Base-by-base conservation (phyloP, 2,329 filamentous ascomycete species). In the Aureobasidium uvarum region DNA sequence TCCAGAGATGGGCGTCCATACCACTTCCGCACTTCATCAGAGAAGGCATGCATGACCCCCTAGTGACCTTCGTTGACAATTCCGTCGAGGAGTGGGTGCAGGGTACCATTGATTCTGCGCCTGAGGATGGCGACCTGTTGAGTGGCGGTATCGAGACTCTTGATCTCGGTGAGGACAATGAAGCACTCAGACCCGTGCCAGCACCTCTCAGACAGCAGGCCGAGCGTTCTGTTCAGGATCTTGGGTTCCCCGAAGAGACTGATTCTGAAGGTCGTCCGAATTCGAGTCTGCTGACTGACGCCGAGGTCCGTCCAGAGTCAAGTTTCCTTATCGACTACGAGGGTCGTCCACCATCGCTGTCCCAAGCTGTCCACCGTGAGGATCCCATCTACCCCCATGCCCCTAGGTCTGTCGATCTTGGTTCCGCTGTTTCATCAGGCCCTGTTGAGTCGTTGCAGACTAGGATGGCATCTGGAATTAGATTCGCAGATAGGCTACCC, bases 31-130 rank as follows among this genome's bases (percentile, higher is more conserved):
- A 60, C 13, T 60, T 60, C 43, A 5, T 38, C 41, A 36, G n/a
- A 48, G 56, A 48, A 11, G 56, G 56, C 56, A 60, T 60, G 56
- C 56, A 60, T 38, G 56, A 46, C 13, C 28, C 20, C 7, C 18
- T 60, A n/a, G 2, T 60, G n/a, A 38, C 25, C 13, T 23, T 23
- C 25, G 56, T n/a, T 25, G 39, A 58, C 5, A 58, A 45, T 18
- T 14, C 54, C 2, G 43, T 60, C 31, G 56, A 60, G n/a, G 28
- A 20, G 3, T 60, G 56, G 56, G 23, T 60, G 28, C 41, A 48
- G 31, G 39, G 39, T 3, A 58, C 54, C 25, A 23, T 43, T 43
- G 54, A 58, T 33, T 45, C 18, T 33, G 54, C 25, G 23, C 54
- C 54, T 16, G 56, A 48, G 18, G 56, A 25, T 31, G 23, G 18